Percentiles rank a stretch among this genome's conserved stretches.
These are phyloP conservation scores for Albugo candida DNA, from an alignment of 352 stramenopile genomes.

Conservation along the genomic window DNA sequence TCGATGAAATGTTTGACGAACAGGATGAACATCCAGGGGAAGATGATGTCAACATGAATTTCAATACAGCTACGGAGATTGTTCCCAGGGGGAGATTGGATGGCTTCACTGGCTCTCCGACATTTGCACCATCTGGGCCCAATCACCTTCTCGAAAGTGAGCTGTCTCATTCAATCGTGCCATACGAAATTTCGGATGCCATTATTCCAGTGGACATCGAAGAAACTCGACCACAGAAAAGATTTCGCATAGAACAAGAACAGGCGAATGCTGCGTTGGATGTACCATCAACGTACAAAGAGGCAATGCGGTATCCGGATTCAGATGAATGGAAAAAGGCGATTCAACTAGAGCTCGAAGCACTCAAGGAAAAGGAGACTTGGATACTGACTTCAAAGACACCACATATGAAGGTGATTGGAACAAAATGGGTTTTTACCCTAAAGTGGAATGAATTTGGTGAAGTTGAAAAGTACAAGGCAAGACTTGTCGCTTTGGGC, in stretches of 20 bases:
- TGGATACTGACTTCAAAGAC: background rate
- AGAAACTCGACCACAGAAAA: too few relatives aligned
- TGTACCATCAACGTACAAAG: background rate
- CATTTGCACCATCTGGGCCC: too few relatives aligned
- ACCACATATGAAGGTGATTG: constrained; percentile 1
- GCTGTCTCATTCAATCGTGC: too few relatives aligned
- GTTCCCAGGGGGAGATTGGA: background rate
- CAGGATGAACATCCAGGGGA: background rate
- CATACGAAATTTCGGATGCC: too few relatives aligned
- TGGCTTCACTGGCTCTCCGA: too few relatives aligned
- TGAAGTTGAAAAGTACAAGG: constrained; percentile 12
- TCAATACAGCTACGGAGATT: background rate
- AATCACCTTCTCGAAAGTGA: too few relatives aligned
- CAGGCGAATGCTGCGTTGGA: background rate
- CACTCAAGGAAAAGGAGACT: background rate
- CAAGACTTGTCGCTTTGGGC: constrained; percentile 9
- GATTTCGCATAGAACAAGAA: too few relatives aligned
- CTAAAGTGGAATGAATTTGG: constrained; percentile 3
- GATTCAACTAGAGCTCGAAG: background rate
- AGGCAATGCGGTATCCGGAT: constrained; percentile 4
- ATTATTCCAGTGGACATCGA: too few relatives aligned
- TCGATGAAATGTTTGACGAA: background rate
- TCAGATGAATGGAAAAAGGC: background rate
- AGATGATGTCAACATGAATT: background rate
- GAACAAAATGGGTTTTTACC: constrained; percentile 6